Percentiles rank a stretch among this genome's conserved stretches.
These are phyloP conservation scores for Colletotrichum acutatum DNA, from an alignment of 2,329 filamentous ascomycete species.

Conservation along the genomic window DNA sequence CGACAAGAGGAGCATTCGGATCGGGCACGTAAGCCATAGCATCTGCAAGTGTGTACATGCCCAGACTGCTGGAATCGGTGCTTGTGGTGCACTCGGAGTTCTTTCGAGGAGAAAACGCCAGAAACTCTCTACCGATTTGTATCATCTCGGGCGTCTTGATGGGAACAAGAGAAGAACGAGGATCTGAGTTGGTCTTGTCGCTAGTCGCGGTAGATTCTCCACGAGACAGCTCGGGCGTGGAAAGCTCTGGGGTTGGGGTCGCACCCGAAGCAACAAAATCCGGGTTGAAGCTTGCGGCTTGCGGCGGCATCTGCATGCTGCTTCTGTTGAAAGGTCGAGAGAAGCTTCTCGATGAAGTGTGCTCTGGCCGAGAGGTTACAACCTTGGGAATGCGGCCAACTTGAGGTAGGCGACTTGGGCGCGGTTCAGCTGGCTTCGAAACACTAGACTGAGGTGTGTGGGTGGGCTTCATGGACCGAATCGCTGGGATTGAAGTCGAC, in stretches of 20 bases:
- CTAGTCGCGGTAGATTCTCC: constrained; percentile 49
- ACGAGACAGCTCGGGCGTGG: constrained; percentile 51
- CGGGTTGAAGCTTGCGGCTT: constrained; percentile 43
- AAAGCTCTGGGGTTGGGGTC: constrained; percentile 51
- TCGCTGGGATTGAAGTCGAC: constrained; percentile 27
- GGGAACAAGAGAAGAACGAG: constrained; percentile 44
- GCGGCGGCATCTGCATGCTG: constrained; percentile 55
- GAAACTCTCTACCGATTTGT: constrained; percentile 68
- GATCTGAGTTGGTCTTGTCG: constrained; percentile 44
- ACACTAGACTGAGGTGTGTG: constrained; percentile 17
- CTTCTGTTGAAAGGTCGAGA: constrained; percentile 80
- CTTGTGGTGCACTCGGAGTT: constrained; percentile 69
- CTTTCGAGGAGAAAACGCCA: constrained; percentile 79
- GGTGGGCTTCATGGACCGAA: constrained; percentile 31
- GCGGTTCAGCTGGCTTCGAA: constrained; percentile 37
- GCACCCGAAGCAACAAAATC: constrained; percentile 56
- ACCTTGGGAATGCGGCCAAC: constrained; percentile 90
- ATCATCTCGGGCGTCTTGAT: constrained; percentile 45
- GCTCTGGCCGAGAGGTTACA: constrained; percentile 74
- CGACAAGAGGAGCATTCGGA: constrained; percentile 70
- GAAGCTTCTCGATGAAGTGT: constrained; percentile 81
- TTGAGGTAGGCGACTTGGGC: constrained; percentile 77
- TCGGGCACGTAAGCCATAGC: constrained; percentile 75
- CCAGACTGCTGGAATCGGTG: constrained; percentile 69
- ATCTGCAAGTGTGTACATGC: constrained; percentile 66